Percentiles rank a stretch among this genome's conserved stretches.
Conservation (phyloP, 768 basidiomycete species). For the Sporobolomyces phaffii region DNA sequence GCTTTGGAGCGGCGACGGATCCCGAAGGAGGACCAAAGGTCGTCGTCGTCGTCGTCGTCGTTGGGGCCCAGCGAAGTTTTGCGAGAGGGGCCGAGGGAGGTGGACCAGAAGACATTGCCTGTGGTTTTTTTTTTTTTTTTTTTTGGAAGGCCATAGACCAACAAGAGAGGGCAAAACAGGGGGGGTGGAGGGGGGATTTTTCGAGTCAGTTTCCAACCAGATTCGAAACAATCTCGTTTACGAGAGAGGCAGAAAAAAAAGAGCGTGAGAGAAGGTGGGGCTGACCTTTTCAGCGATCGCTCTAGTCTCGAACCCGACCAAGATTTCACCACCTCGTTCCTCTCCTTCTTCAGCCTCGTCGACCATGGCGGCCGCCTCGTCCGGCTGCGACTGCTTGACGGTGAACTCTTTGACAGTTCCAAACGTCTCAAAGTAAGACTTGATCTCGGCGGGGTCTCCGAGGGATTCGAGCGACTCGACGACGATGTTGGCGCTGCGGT, state of each 20-base stretch:
- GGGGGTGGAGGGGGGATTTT: no score
- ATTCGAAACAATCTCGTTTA: no score
- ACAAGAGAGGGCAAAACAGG: no score
- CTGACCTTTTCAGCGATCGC: conserved; percentile 11
- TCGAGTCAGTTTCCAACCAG: no score
- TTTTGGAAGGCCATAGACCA: no score
- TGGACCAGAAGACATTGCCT: conserved; percentile 2
- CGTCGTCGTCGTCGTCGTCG: not conserved
- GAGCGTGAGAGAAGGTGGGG: not conserved
- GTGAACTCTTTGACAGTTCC: not conserved
- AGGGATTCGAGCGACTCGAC: not conserved
- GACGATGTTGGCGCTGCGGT: conserved; percentile 2
- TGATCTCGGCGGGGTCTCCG: not conserved
- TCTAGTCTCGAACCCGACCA: not conserved
- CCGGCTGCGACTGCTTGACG: not conserved
- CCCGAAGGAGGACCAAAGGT: no score
- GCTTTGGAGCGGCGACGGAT: no score
- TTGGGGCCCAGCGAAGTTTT: conserved; percentile 7
- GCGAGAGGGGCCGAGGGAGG: not conserved
- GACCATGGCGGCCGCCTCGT: not conserved
- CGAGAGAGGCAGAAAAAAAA: no score
- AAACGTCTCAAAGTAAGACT: not conserved
- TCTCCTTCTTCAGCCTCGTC: not conserved
- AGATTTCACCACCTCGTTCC: not conserved
- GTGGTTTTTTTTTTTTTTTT: no score